A percentile compares a stretch with the other conserved stretches of the same genome.
These are phyloP conservation scores for Russula dissimulans DNA, from an alignment of 768 basidiomycete species.

Conservation along the genomic window DNA sequence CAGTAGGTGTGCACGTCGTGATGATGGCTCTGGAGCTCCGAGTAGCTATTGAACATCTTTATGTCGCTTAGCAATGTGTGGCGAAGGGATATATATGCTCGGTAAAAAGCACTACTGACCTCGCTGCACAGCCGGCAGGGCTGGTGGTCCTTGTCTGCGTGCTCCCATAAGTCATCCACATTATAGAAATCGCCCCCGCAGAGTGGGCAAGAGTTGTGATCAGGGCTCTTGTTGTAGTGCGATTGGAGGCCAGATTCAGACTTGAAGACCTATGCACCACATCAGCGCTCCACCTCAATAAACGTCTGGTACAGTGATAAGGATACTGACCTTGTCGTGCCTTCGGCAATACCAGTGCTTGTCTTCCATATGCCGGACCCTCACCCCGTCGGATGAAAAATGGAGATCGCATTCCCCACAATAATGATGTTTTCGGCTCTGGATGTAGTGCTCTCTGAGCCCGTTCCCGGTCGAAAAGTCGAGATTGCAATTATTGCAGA, in stretches of 20 bases:
- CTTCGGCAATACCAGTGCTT: background rate
- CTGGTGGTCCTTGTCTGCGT: background rate
- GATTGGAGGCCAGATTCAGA: background rate
- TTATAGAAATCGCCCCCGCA: background rate
- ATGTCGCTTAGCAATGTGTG: background rate
- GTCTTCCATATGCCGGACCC: background rate
- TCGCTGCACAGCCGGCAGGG: background rate
- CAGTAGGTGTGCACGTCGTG: slow-evolving; percentile 33
- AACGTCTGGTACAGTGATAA: slow-evolving; percentile 16
- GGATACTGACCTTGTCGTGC: slow-evolving; percentile 1
- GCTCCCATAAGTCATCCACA: background rate
- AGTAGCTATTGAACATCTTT: background rate
- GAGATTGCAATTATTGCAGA: slow-evolving; percentile 36
- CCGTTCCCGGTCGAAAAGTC: slow-evolving; percentile 31
- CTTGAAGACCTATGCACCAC: background rate
- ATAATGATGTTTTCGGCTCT: background rate
- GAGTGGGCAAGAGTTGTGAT: background rate
- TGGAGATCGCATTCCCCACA: background rate
- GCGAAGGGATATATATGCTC: background rate
- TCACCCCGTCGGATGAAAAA: background rate
- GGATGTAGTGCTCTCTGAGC: background rate
- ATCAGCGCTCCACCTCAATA: background rate
- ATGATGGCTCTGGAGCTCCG: slow-evolving; percentile 12
- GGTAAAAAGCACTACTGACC: background rate
- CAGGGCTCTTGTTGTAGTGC: background rate